Percentiles rank a stretch among this genome's conserved stretches.
phyloP scores from a whole-genome alignment of 495 filamentous ascomycete genomes.

The Cladorrhinum samala region DNA sequence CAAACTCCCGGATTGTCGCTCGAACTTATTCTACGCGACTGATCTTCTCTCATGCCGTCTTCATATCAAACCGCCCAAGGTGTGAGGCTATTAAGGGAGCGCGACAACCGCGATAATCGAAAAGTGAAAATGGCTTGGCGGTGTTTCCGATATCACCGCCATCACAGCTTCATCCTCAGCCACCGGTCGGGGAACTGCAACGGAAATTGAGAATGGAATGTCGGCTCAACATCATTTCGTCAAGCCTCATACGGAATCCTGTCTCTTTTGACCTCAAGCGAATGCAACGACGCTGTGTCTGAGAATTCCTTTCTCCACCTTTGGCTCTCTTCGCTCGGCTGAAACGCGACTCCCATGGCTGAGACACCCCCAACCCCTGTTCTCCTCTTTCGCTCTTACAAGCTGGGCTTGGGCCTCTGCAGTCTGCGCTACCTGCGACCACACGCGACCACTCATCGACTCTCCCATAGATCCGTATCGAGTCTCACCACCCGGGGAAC shows the following conservation, averaged over 20 bases:
- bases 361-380: conserved; percentile 22
- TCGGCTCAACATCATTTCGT: too few species aligned
- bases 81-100: too few species aligned
- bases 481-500: not conserved
- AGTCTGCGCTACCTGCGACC: not conserved
- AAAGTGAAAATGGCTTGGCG: not conserved
- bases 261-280: conserved; percentile 1
- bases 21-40: conserved; percentile 20
- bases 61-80: too few species aligned
- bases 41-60: conserved; percentile 22
- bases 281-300: not conserved
- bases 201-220: too few species aligned
- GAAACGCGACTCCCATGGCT: conserved; percentile 22
- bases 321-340: conserved; percentile 11
- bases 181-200: too few species aligned
- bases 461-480: not conserved
- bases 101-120: too few species aligned
- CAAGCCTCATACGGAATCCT: too few species aligned
- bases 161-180: not conserved
- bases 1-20: conserved; percentile 11
- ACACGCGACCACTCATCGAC: too few species aligned
- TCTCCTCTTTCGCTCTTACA: conserved; percentile 2
- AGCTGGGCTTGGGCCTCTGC: conserved; percentile 5
- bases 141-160: not conserved
- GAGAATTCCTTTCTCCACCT: not conserved